Evolutionary conservation across 176 grass and related monocot genomes (phyloP).

Genomic region (Oryza officinalis): DNA sequence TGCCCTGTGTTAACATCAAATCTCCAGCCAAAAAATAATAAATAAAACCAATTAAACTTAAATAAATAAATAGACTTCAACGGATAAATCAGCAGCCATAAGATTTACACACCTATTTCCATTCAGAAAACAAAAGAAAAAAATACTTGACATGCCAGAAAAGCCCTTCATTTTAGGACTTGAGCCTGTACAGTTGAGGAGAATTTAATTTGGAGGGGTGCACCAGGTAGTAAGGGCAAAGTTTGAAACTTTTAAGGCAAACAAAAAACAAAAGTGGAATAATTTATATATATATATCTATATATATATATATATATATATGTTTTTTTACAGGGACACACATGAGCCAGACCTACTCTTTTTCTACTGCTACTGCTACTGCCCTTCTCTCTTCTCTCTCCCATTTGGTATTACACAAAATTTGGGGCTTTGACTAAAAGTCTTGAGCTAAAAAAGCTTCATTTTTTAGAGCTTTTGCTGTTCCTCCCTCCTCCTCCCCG

Average conservation of each 20-base stretch:
- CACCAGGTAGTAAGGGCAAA: slow-evolving; percentile 49
- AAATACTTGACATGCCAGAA: slow-evolving; percentile 40
- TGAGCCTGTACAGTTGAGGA: slow-evolving; percentile 17
- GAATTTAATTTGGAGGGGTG: slow-evolving; percentile 39
- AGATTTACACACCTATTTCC: neutral
- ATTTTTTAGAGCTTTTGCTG: slow-evolving; percentile 57
- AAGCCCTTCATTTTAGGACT: slow-evolving; percentile 34
- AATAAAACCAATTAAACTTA: slow-evolving; percentile 15
- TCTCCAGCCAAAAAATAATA: slow-evolving; percentile 14
- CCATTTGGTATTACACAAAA: slow-evolving; percentile 67
- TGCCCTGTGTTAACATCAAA: slow-evolving; percentile 27
- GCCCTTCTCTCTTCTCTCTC: slow-evolving; percentile 11
- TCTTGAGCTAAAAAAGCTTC: slow-evolving; percentile 58
- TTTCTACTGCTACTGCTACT: slow-evolving; percentile 68
- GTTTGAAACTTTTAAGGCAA: slow-evolving; percentile 62
- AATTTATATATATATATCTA: slow-evolving; percentile 32
- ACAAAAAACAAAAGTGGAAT: slow-evolving; percentile 52
- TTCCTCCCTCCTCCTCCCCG: neutral
- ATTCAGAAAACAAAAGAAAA: slow-evolving; percentile 1
- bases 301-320: slow-evolving; percentile 12
- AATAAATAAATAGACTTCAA: slow-evolving; percentile 23
- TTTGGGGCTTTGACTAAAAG: slow-evolving; percentile 56
- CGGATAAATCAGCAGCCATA: slow-evolving; percentile 1
- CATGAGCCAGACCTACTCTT: slow-evolving; percentile 69
- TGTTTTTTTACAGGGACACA: slow-evolving; percentile 59